Conservation (phyloP, 2,329 filamentous ascomycete genomes). For the Colletotrichum tanaceti region DNA sequence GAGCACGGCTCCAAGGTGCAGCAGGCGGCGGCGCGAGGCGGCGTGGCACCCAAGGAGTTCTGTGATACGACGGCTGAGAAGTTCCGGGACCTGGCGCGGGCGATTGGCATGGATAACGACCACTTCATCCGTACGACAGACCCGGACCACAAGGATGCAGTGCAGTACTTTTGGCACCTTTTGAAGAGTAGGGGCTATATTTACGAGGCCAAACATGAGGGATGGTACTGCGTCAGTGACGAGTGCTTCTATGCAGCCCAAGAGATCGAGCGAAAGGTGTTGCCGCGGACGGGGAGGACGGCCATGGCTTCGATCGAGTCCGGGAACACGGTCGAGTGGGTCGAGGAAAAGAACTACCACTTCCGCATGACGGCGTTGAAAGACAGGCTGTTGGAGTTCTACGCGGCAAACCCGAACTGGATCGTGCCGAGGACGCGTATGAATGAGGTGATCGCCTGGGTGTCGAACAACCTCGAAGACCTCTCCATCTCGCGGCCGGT, state of each 20-base stretch:
- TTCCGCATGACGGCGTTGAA: slow-evolving; percentile 88
- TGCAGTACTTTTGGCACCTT: slow-evolving; percentile 89
- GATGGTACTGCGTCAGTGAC: slow-evolving; percentile 97
- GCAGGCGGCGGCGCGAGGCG: slow-evolving; percentile 79
- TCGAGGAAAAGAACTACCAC: slow-evolving; percentile 92
- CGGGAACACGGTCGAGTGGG: slow-evolving; percentile 94
- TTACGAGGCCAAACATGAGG: slow-evolving; percentile 87
- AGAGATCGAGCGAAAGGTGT: slow-evolving; percentile 77
- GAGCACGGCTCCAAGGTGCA: slow-evolving; percentile 99
- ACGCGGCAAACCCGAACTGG: slow-evolving; percentile 80
- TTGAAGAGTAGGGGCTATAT: slow-evolving; percentile 81
- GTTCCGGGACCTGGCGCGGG: slow-evolving; percentile 79
- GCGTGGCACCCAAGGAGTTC: slow-evolving; percentile 81
- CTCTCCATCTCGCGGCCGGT: slow-evolving; percentile 88
- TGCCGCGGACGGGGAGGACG: slow-evolving; percentile 84
- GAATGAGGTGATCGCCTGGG: slow-evolving; percentile 82
- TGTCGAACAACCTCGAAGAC: slow-evolving; percentile 82
- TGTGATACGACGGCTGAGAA: slow-evolving; percentile 86
- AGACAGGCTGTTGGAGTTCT: slow-evolving; percentile 83
- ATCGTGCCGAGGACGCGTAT: slow-evolving; percentile 79
- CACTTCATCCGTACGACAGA: slow-evolving; percentile 95
- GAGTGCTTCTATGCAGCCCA: slow-evolving; percentile 93
- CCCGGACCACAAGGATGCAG: slow-evolving; percentile 81
- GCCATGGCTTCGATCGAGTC: slow-evolving; percentile 88
- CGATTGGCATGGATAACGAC: slow-evolving; percentile 79